These are phyloP conservation scores for Platanthera guangdongensis DNA, from an alignment of 106 monocot genomes.

Conservation along the genomic window DNA sequence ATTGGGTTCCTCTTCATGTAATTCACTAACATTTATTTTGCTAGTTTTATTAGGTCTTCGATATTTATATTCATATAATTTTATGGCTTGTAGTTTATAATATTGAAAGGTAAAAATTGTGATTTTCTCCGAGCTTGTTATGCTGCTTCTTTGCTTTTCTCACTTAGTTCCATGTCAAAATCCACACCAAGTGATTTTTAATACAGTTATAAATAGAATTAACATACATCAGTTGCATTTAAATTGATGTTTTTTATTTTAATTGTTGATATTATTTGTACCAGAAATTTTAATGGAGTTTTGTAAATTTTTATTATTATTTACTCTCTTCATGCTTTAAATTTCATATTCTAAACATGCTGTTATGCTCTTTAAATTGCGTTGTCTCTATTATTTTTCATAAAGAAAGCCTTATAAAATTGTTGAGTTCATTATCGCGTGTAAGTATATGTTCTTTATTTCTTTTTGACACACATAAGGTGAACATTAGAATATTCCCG, in stretches of 20 bases:
- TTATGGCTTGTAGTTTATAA: too few relatives aligned
- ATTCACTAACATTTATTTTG: too few relatives aligned
- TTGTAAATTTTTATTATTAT: neutral
- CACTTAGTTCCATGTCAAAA: neutral
- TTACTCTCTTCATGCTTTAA: neutral
- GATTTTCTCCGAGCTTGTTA: neutral
- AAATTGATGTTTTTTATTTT: neutral
- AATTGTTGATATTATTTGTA: neutral
- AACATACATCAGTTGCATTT: neutral
- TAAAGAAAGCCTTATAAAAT: neutral
- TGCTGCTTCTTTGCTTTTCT: neutral
- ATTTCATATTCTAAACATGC: neutral
- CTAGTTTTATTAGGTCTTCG: too few relatives aligned
- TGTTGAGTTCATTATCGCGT: neutral
- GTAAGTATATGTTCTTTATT: neutral
- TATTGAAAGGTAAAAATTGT: neutral
- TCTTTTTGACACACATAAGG: neutral
- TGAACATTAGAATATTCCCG: neutral
- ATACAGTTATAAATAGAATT: neutral
- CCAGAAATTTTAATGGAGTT: neutral
- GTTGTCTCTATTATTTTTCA: neutral
- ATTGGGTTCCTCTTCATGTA: too few relatives aligned
- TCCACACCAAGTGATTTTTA: neutral
- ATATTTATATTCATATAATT: too few relatives aligned
- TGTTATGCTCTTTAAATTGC: neutral